phyloP scores from a whole-genome alignment of 495 filamentous ascomycete species.

The Neurospora pannonica region DNA sequence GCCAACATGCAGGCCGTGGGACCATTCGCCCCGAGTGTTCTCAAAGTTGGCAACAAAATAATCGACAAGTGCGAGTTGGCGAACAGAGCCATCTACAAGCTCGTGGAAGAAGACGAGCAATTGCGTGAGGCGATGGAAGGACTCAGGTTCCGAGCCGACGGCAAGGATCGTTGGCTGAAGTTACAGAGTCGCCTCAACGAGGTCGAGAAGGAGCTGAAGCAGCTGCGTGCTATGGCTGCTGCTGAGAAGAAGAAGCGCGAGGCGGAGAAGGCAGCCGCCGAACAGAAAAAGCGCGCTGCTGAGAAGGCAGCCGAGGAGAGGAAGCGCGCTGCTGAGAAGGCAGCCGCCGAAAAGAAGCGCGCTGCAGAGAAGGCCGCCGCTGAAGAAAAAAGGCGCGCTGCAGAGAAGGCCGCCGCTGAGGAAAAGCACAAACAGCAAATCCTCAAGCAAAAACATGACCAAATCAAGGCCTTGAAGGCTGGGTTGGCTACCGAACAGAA shows the following conservation, averaged over 20 bases:
- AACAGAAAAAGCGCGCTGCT: background rate
- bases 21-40: background rate
- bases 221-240: background rate
- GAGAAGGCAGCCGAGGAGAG: background rate
- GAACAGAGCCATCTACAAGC: background rate
- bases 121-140: background rate
- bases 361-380: background rate
- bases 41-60: background rate
- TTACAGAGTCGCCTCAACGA: background rate
- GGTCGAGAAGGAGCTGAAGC: background rate
- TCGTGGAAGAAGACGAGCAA: background rate
- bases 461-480: background rate
- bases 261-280: background rate
- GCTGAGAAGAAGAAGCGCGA: background rate
- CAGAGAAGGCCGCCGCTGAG: background rate
- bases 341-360: background rate
- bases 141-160: background rate
- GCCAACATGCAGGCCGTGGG: background rate
- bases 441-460: background rate
- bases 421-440: background rate
- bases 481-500: background rate
- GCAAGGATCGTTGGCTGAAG: background rate
- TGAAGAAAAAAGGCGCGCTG: background rate
- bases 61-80: background rate
- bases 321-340: background rate